Base-by-base conservation (phyloP, 2,329 filamentous ascomycete species). In the Trichoderma brevicompactum region DNA sequence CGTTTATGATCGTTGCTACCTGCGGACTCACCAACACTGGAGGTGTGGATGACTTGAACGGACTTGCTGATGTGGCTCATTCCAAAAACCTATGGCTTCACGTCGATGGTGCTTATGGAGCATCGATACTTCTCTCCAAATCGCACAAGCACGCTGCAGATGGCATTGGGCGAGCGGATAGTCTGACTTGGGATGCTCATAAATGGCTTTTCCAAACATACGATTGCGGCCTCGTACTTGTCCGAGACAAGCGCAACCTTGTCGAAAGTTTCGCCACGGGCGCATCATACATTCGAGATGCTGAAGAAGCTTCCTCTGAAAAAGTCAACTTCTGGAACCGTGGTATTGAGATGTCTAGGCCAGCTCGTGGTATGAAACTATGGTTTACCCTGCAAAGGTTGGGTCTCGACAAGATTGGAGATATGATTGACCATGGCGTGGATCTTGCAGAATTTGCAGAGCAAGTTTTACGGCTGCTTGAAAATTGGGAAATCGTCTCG, bases 131-230 rank as follows among this genome's bases (percentile, higher is more conserved):
- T 1, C 53, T 73, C 4, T 73, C 70, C 1, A 52, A 65, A 1
- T 63, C 68, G 0, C 56, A 69, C 1, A 62, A 65, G 15, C 40
- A 64, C 38, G 59, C 52, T 1, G 68, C 68, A 0, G 40, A 40
- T 2, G 70, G 54, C 1, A 65, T 73, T 19, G 61, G 61, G 5
- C 59, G 67, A 28, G 70, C 69, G 2, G 68, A 73, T 38, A 73
- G 72, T 28, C 48, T 73, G 46, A 71, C 71, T 1, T 73, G 71
- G 71, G 71, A 73, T 3, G 70, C 71, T 1, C 71, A 73, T 54
- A 73, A 73, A n/a, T 73, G 71, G 70, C 68, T 73, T 0, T 73
- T 73, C 13, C 72, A 73, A 32, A 71, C 69, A 0, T 73, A 73
- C 52, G 69, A 67, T 48, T 73, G 71, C 34, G 69, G 71, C 0